Percentiles rank a stretch among this genome's conserved stretches.
phyloP scores from a whole-genome alignment of 225 moss, liverwort and hornwort genomes.

The Marchantia paleacea region DNA sequence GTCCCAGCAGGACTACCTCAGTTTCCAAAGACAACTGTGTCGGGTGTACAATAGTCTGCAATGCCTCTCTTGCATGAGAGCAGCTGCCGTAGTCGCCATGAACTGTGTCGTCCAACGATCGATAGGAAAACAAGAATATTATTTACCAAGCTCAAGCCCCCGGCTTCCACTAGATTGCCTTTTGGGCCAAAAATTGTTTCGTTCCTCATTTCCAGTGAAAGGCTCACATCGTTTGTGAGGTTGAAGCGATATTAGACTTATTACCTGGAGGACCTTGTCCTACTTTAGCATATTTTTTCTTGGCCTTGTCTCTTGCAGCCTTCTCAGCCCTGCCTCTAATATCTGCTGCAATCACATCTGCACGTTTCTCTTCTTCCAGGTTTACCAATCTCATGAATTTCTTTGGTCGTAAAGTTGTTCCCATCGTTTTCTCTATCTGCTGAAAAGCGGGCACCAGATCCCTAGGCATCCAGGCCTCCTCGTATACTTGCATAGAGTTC shows the following conservation, averaged over 20 bases:
- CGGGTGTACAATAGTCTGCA: no score
- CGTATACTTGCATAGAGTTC: slow-evolving; percentile 68
- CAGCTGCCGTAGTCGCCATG: no score
- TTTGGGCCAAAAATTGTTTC: not conserved
- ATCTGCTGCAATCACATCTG: slow-evolving; percentile 61
- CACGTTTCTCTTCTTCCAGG: slow-evolving; percentile 57
- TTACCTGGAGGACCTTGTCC: slow-evolving; percentile 4
- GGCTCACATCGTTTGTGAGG: not conserved
- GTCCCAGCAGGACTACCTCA: no score
- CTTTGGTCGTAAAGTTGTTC: slow-evolving; percentile 62
- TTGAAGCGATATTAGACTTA: not conserved
- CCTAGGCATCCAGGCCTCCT: slow-evolving; percentile 77
- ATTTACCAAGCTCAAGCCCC: no score
- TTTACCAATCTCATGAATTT: slow-evolving; percentile 68
- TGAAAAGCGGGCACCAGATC: slow-evolving; percentile 75
- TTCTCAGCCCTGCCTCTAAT: slow-evolving; percentile 59
- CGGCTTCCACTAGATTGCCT: no score
- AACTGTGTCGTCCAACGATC: no score
- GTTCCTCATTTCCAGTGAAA: not conserved
- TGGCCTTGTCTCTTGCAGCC: slow-evolving; percentile 39
- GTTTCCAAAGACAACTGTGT: no score
- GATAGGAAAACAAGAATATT: no score
- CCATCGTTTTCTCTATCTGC: slow-evolving; percentile 78
- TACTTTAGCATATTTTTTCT: slow-evolving; percentile 16
- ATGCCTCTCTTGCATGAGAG: no score